phyloP scores from a whole-genome alignment of 441 rosid genomes.

The Flueggea neowawraea region DNA sequence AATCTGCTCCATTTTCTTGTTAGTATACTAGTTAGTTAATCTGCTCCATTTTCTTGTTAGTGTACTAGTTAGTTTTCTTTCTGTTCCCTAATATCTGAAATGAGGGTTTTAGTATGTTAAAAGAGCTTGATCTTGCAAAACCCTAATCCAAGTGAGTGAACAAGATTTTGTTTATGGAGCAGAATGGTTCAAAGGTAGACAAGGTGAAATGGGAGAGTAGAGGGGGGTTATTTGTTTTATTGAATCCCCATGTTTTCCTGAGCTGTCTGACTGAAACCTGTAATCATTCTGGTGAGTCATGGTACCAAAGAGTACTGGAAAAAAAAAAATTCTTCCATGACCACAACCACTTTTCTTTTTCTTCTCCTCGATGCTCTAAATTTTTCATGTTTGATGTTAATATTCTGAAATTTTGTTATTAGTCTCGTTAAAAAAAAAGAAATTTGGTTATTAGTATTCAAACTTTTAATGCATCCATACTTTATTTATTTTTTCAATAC shows the following conservation, averaged over 20 bases:
- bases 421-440: too few relatives aligned
- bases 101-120: too few relatives aligned
- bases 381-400: too few relatives aligned
- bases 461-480: too few relatives aligned
- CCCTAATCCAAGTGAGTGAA: background rate
- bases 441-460: too few relatives aligned
- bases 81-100: too few relatives aligned
- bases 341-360: background rate
- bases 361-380: background rate
- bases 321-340: slow-evolving; percentile 6
- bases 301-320: slow-evolving; percentile 13
- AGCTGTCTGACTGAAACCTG: slow-evolving; percentile 26
- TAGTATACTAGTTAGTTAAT: too few relatives aligned
- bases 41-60: too few relatives aligned
- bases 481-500: too few relatives aligned
- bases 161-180: background rate
- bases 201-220: slow-evolving; percentile 18
- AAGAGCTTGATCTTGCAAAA: background rate
- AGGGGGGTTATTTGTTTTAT: slow-evolving; percentile 38
- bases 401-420: too few relatives aligned
- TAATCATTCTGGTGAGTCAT: slow-evolving; percentile 29
- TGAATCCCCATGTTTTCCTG: slow-evolving; percentile 35
- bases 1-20: too few relatives aligned
- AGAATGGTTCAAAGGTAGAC: slow-evolving; percentile 17
- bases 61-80: too few relatives aligned